These are phyloP conservation scores for Avena atlantica DNA, from an alignment of 176 grass and related monocot genomes.

Conservation along the genomic window DNA sequence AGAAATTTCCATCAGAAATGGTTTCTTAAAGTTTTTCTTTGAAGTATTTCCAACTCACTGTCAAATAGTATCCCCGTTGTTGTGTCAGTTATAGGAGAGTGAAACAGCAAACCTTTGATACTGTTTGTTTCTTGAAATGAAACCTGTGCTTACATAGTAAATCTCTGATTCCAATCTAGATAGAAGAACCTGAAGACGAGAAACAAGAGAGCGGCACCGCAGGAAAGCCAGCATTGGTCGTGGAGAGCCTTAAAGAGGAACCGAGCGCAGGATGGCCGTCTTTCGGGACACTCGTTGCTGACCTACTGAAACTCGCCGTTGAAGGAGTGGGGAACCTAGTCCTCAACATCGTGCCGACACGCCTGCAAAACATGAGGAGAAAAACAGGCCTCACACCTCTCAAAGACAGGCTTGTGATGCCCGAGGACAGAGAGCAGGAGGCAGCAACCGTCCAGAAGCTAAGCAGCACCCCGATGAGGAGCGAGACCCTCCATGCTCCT, in stretches of 20 bases:
- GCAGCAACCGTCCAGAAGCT: slow-evolving; percentile 60
- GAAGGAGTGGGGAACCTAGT: slow-evolving; percentile 80
- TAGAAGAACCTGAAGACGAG: slow-evolving; percentile 58
- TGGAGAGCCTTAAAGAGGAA: slow-evolving; percentile 90
- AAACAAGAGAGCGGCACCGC: slow-evolving; percentile 41
- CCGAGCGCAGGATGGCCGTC: slow-evolving; percentile 86
- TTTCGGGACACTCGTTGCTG: slow-evolving; percentile 76
- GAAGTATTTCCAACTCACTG: neutral
- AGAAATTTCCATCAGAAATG: neutral
- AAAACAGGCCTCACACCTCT: slow-evolving; percentile 67
- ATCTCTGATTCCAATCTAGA: slow-evolving; percentile 48
- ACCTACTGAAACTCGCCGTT: slow-evolving; percentile 74
- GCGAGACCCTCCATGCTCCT: slow-evolving; percentile 60
- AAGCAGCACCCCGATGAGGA: slow-evolving; percentile 58
- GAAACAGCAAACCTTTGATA: slow-evolving; percentile 1
- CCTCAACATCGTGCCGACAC: slow-evolving; percentile 60
- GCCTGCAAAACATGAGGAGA: slow-evolving; percentile 39
- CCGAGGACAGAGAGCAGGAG: slow-evolving; percentile 60
- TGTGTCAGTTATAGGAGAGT: neutral
- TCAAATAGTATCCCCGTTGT: slow-evolving; percentile 10
- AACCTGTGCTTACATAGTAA: neutral
- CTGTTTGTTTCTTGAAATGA: neutral
- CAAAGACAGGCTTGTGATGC: slow-evolving; percentile 81
- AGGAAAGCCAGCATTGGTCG: slow-evolving; percentile 65
- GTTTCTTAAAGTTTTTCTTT: neutral